These are phyloP conservation scores for Scenedesmus sp. DNA, from an alignment of 163 green algal genomes.

Conservation along the genomic window DNA sequence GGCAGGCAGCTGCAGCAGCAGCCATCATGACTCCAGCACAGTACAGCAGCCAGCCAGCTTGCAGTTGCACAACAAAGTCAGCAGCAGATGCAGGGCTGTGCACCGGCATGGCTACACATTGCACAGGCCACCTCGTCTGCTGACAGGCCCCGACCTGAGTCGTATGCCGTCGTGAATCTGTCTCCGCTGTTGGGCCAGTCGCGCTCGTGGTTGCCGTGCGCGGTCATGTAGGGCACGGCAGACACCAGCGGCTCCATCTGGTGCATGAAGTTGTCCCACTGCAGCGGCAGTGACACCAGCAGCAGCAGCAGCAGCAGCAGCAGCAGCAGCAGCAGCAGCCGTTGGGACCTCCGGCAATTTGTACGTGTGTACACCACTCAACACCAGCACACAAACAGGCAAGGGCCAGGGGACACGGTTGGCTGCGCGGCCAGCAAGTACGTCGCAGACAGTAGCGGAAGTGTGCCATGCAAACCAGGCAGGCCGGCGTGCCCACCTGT, in stretches of 20 bases:
- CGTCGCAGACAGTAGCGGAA: neutral
- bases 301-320: neutral
- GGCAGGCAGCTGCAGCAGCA: no score
- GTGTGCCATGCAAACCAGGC: neutral
- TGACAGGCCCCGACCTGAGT: slow-evolving; percentile 20
- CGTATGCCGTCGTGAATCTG: slow-evolving; percentile 41
- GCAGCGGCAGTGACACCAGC: neutral
- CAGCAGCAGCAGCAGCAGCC: neutral
- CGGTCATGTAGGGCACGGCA: slow-evolving; percentile 82
- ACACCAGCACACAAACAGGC: neutral
- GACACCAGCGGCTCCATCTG: slow-evolving; percentile 76
- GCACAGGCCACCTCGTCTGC: no score
- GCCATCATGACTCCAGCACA: no score
- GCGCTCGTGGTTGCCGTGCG: slow-evolving; percentile 82
- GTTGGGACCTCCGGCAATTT: neutral
- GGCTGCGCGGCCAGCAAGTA: neutral
- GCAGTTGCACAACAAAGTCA: no score
- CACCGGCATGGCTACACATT: no score
- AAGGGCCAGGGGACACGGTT: neutral
- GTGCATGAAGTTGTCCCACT: slow-evolving; percentile 89
- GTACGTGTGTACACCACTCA: neutral
- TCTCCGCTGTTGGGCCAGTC: slow-evolving; percentile 68
- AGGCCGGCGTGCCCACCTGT: neutral
- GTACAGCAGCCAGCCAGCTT: no score
- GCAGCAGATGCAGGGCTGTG: no score